Percentiles rank a stretch among this genome's conserved stretches.
These are phyloP conservation scores for Arabis alpina DNA, from an alignment of 345 rosid genomes.

Conservation along the genomic window DNA sequence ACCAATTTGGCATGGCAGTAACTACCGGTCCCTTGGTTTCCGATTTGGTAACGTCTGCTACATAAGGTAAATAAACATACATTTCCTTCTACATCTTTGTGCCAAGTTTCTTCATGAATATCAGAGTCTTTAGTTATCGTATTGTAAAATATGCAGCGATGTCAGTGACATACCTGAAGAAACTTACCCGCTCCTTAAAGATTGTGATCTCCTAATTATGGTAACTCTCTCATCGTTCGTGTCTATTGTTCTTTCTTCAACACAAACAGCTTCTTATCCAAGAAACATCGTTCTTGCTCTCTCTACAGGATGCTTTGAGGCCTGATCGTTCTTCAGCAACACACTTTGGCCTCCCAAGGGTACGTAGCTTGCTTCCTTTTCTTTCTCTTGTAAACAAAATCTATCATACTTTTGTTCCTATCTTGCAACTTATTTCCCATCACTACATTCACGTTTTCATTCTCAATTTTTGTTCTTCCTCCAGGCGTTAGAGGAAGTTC, in stretches of 20 bases:
- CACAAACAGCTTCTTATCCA: slow-evolving; percentile 26
- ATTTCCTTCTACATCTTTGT: neutral
- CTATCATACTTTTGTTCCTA: neutral
- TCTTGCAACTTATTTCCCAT: neutral
- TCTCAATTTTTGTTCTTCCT: neutral
- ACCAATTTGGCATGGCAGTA: slow-evolving; percentile 94
- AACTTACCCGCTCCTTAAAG: slow-evolving; percentile 78
- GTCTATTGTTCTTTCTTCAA: slow-evolving; percentile 15
- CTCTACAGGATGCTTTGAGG: slow-evolving; percentile 77
- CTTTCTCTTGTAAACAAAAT: neutral
- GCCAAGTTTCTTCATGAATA: neutral
- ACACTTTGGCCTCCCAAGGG: slow-evolving; percentile 95
- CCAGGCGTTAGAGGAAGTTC: slow-evolving; percentile 86
- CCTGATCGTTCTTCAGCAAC: slow-evolving; percentile 90
- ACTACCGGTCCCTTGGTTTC: slow-evolving; percentile 89
- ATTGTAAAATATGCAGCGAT: slow-evolving; percentile 59
- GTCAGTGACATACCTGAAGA: slow-evolving; percentile 91
- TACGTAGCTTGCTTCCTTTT: slow-evolving; percentile 38
- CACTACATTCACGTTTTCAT: slow-evolving; percentile 5
- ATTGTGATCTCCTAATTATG: slow-evolving; percentile 73
- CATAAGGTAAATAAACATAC: slow-evolving; percentile 61
- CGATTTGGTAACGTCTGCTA: slow-evolving; percentile 85
- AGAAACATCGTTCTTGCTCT: slow-evolving; percentile 15
- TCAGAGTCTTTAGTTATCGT: slow-evolving; percentile 12
- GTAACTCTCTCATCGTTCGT: slow-evolving; percentile 39